Evolutionary conservation across 2,329 filamentous ascomycete species (phyloP).

Genomic region (Scedosporium aurantiacum): DNA sequence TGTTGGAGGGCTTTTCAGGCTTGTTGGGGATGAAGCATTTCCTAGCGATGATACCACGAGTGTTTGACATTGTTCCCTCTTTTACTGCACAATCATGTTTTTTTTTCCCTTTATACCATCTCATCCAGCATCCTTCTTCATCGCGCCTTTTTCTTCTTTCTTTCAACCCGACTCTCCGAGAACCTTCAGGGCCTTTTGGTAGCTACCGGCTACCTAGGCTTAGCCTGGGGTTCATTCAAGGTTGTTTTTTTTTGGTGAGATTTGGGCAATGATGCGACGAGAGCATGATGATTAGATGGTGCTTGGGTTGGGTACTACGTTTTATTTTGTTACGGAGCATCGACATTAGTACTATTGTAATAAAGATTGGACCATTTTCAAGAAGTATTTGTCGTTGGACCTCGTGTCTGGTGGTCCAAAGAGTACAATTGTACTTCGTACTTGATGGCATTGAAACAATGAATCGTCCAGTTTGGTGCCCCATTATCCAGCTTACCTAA

Average conservation of each 20-base stretch:
- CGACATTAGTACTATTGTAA: not conserved
- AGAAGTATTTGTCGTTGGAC: not conserved
- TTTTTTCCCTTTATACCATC: not conserved
- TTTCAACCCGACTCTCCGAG: not conserved
- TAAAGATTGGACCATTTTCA: not conserved
- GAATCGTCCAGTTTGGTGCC: no score
- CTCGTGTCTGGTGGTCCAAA: no score
- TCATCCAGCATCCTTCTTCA: not conserved
- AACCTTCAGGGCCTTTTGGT: not conserved
- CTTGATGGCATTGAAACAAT: no score
- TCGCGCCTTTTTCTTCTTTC: not conserved
- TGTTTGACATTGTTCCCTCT: not conserved
- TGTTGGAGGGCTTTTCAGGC: not conserved
- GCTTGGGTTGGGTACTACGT: not conserved
- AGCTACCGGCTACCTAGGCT: not conserved
- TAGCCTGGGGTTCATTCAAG: not conserved
- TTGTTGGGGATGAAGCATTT: not conserved
- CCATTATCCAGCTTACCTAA: not conserved
- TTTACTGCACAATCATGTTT: not conserved
- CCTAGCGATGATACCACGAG: constrained; percentile 3
- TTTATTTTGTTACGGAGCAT: not conserved
- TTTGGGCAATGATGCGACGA: not conserved
- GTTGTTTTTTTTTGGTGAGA: not conserved
- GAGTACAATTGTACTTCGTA: no score
- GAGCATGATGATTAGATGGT: not conserved